Percentiles rank a stretch among this genome's conserved stretches.
These are phyloP conservation scores for Ashbya aceris DNA, from an alignment of 1,139 yeast genomes.

Conservation along the genomic window DNA sequence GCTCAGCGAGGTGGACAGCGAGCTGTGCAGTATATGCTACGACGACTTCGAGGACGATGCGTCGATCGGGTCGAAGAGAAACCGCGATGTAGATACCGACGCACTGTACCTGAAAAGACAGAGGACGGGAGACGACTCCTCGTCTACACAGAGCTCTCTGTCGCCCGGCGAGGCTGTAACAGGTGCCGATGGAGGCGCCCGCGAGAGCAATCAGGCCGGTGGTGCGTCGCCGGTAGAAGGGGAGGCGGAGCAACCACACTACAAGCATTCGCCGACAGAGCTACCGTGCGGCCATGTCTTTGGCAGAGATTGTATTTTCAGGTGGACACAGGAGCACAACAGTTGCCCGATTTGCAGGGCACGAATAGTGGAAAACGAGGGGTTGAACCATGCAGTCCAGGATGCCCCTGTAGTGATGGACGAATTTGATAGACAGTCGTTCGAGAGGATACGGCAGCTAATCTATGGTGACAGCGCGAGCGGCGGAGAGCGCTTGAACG, in stretches of 20 bases:
- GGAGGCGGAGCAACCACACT: constrained; percentile 24
- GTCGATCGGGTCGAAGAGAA: constrained; percentile 11
- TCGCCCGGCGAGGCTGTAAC: background rate
- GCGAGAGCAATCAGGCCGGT: background rate
- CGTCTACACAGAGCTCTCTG: background rate
- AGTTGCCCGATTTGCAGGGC: constrained; percentile 78
- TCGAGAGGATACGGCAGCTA: constrained; percentile 10
- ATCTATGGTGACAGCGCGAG: constrained; percentile 7
- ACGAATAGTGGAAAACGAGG: constrained; percentile 32
- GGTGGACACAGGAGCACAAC: constrained; percentile 62
- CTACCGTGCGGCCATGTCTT: constrained; percentile 79
- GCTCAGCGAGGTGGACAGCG: constrained; percentile 30
- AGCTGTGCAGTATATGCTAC: constrained; percentile 58
- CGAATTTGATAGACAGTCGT: constrained; percentile 6
- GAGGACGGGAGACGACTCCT: background rate
- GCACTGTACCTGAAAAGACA: constrained; percentile 11
- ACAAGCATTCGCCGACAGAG: constrained; percentile 53
- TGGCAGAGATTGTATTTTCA: constrained; percentile 63
- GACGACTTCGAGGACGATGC: constrained; percentile 39
- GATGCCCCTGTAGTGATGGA: constrained; percentile 4
- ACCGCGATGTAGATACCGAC: constrained; percentile 17
- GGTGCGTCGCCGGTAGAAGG: background rate
- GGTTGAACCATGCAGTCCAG: constrained; percentile 5
- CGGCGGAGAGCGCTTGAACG: background rate
- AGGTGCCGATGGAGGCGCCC: background rate